Evolutionary conservation across 257 asterid species (phyloP), one percentile per base, ranked within the genome.

Genomic region (Gentiana straminea): DNA sequence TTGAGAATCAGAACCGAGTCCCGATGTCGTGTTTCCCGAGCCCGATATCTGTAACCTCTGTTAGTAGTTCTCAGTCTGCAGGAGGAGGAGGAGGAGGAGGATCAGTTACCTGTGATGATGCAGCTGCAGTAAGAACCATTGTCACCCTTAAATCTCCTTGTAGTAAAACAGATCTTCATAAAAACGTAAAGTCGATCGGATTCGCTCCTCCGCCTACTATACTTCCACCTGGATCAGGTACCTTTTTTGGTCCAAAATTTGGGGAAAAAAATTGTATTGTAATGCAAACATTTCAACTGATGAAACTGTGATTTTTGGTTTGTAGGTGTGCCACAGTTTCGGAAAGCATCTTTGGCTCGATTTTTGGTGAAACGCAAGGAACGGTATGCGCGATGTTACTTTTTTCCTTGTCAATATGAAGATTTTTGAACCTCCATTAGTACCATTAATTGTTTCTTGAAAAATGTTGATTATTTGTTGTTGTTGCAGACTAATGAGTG

Each of bases 341-440:
- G 97, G 12, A 67, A 77, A 70, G 92, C 89, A 68, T 86, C 97
- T 45, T 67, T 90, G 77, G 91, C 90, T 52, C 86, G 94, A 41
- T 90, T 90, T 62, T 64, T 90, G 80, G 97, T 86, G 83, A 90
- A 81, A 80, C 96, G 97, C 68, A 84, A 80, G 66, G 97, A 84
- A 64, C 82, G 97, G 97, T 90, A 78, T 41, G 5, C 7, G 46
- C 5, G 9, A 7, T 5, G 11, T 41, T 10, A 10, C 24, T 41
- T 41, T 41, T 41, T 41, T 5, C 4, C 46, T 41, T 3, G 46
- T 41, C 7, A 41, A 4, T 41, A 24, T 24, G 24, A 24, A 24
- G 24, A 24, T 24, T 24, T 24, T 24, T 24, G 24, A 24, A 24
- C 24, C 24, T 24, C 24, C 24, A 24, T 24, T 24, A 24, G 24